A percentile compares a stretch with the other conserved stretches of the same genome.
phyloP scores from a whole-genome alignment of 2,329 filamentous ascomycete genomes.

The Ascosphaera acerosa region DNA sequence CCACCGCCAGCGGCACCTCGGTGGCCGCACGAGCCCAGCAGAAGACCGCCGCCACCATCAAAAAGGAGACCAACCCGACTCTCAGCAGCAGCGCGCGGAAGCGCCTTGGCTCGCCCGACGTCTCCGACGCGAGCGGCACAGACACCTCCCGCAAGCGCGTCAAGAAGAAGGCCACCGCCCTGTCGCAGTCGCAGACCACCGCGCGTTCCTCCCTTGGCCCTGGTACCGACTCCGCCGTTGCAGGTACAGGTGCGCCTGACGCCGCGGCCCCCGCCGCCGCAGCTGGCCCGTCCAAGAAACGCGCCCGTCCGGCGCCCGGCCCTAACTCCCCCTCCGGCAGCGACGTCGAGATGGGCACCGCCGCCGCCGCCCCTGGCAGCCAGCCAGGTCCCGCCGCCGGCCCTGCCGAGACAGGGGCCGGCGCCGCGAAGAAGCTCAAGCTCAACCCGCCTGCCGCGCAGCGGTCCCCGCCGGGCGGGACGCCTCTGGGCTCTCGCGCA shows the following conservation, averaged over 20 bases:
- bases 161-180: conserved; percentile 34
- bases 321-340: conserved; percentile 28
- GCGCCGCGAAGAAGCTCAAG: conserved; percentile 23
- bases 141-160: conserved; percentile 65
- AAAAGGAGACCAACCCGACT: conserved; percentile 23
- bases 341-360: conserved; percentile 29
- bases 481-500: conserved; percentile 24
- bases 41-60: conserved; percentile 26
- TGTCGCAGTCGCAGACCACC: conserved; percentile 9
- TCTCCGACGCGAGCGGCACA: conserved; percentile 77
- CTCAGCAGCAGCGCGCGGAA: conserved; percentile 34
- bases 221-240: conserved; percentile 2
- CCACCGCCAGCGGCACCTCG: too few species aligned
- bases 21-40: too few species aligned
- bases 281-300: conserved; percentile 28
- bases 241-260: conserved; percentile 2
- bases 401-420: too few species aligned
- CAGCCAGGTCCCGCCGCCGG: conserved; percentile 20
- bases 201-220: conserved; percentile 20
- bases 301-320: conserved; percentile 13
- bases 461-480: conserved; percentile 9
- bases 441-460: conserved; percentile 17
- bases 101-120: conserved; percentile 60
- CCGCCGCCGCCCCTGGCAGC: conserved; percentile 21
- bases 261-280: conserved; percentile 2